Evolutionary conservation across 306 rosid genomes (phyloP).

Genomic region (Acmispon strigosus): DNA sequence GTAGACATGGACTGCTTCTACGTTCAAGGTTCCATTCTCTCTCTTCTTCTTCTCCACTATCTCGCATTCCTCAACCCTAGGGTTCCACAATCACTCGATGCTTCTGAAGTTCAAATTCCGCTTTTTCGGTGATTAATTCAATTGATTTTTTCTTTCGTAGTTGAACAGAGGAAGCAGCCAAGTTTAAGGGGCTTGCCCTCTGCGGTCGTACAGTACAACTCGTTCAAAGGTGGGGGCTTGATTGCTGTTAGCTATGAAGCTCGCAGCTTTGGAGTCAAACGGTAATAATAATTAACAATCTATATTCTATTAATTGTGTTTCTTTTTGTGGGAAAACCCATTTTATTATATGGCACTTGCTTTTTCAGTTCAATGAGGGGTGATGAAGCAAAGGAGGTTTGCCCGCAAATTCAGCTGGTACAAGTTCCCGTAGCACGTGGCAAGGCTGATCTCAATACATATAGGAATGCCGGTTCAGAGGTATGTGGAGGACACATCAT

Average conservation of each 20-base stretch:
- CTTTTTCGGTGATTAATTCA: no score
- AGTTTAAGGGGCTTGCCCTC: slow-evolving; percentile 71
- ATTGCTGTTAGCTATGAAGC: slow-evolving; percentile 98
- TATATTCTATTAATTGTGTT: neutral
- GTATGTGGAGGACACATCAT: neutral
- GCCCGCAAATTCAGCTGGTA: slow-evolving; percentile 76
- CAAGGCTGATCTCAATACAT: slow-evolving; percentile 82
- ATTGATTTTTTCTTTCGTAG: slow-evolving; percentile 28
- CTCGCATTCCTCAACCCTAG: neutral
- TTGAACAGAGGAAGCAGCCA: slow-evolving; percentile 87
- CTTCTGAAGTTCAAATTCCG: no score
- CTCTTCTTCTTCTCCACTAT: neutral
- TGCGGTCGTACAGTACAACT: slow-evolving; percentile 88
- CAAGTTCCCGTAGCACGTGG: slow-evolving; percentile 93
- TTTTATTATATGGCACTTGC: neutral
- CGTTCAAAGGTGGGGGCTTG: slow-evolving; percentile 86
- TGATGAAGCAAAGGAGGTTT: slow-evolving; percentile 75
- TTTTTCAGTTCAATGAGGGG: slow-evolving; percentile 88
- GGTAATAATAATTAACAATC: slow-evolving; percentile 29
- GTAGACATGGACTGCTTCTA: slow-evolving; percentile 97
- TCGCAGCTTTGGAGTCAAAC: slow-evolving; percentile 74
- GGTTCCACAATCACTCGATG: neutral
- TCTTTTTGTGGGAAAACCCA: neutral
- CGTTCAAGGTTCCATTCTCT: slow-evolving; percentile 65
- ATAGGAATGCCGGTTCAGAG: slow-evolving; percentile 89